Conservation (phyloP, 768 basidiomycete species). For the Pleurotus ostreatus region DNA sequence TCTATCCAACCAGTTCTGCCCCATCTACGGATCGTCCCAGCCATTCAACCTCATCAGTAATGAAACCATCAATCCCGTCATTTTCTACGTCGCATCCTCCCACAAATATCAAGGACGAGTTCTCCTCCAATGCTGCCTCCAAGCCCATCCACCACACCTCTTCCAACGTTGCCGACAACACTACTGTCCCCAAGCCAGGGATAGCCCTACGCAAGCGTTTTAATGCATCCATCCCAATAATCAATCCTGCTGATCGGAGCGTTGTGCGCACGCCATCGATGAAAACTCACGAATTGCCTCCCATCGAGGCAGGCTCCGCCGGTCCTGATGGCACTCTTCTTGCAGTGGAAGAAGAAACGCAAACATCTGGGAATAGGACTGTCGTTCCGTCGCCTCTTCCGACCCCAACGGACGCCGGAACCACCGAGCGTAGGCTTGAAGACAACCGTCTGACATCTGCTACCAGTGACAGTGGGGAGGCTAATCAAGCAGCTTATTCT, state of each 20-base stretch:
- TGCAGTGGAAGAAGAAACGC: neutral
- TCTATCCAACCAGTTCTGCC: constrained; percentile 1
- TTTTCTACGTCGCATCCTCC: neutral
- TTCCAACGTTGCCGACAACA: neutral
- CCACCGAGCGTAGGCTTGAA: neutral
- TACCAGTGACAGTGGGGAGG: neutral
- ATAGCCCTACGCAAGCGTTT: neutral
- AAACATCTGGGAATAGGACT: neutral
- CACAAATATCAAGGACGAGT: neutral
- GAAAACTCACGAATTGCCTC: neutral
- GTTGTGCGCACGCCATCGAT: constrained; percentile 1
- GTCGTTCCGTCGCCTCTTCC: constrained; percentile 3
- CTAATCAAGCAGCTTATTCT: neutral
- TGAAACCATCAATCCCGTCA: neutral
- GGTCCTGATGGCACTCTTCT: neutral
- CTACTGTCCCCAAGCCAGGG: neutral
- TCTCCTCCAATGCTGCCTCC: neutral
- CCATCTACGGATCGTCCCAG: neutral
- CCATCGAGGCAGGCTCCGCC: neutral
- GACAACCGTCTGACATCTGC: neutral
- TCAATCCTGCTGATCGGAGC: constrained; percentile 16
- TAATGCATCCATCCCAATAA: constrained; percentile 21
- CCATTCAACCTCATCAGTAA: neutral
- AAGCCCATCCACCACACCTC: neutral
- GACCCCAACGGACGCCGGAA: neutral